Evolutionary conservation across 2,329 filamentous ascomycete species (phyloP).

Genomic region (Exophiala xenobiotica): DNA sequence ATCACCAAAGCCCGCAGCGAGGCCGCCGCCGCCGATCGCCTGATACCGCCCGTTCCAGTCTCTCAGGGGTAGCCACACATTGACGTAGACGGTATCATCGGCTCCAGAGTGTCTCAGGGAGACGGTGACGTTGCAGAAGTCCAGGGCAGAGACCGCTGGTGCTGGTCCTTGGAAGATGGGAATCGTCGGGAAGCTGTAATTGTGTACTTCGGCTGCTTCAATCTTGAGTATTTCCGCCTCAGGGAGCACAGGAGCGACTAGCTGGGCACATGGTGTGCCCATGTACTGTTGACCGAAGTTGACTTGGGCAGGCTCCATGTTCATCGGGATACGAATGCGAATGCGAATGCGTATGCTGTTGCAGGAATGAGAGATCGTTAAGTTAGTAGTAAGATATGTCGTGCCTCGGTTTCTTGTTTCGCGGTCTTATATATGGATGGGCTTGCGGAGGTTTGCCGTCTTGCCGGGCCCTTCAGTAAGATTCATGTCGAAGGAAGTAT

Average conservation of each 20-base stretch:
- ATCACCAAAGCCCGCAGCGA: conserved; percentile 11
- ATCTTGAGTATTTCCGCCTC: conserved; percentile 11
- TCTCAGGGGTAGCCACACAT: conserved; percentile 27
- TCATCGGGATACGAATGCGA: too few relatives aligned
- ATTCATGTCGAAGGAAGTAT: too few relatives aligned
- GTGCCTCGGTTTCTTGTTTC: too few relatives aligned
- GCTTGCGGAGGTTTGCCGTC: too few relatives aligned
- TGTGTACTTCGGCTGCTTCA: conserved; percentile 5
- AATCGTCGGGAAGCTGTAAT: conserved; percentile 5
- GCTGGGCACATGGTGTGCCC: conserved; percentile 12
- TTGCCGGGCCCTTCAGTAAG: too few relatives aligned
- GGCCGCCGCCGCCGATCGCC: conserved; percentile 42
- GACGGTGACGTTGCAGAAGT: conserved; percentile 34
- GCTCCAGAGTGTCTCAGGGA: conserved; percentile 43
- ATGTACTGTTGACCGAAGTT: too few relatives aligned
- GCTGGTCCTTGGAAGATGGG: neutral
- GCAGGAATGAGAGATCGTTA: neutral
- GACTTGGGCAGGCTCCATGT: neutral
- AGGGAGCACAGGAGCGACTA: conserved; percentile 4
- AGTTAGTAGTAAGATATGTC: neutral
- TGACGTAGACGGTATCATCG: conserved; percentile 39
- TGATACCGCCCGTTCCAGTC: conserved; percentile 43
- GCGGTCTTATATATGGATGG: too few relatives aligned
- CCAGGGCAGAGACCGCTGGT: conserved; percentile 1
- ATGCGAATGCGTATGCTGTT: neutral